Base-by-base conservation (phyloP, 2,329 filamentous ascomycete genomes). In the Aspergillus sp. region DNA sequence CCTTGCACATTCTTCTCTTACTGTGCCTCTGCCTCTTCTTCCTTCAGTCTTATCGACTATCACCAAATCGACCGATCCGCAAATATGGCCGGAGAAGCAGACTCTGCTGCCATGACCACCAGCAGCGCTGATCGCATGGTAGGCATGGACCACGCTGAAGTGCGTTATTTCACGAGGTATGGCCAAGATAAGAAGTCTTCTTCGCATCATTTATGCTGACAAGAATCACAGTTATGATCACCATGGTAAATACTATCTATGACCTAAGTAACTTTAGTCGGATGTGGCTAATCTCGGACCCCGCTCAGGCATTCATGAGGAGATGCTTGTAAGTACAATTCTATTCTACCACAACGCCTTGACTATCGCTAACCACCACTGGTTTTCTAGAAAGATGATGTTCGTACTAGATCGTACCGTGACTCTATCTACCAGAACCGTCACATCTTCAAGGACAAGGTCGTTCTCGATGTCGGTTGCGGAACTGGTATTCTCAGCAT, bases 91-190 rank as follows among this genome's bases (percentile, higher is more conserved):
- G 72, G 63, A 65, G 63, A 56, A 52, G 55, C 68, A 62, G 67
- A 69, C 45, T 61, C 70, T 62, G 50, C 71, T 57, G 65, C 64
- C 50, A 66, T 65, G 52, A 76, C 70, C 56, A 75, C 70, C 56
- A 78, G 76, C 71, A 80, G 77, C 59, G 79, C 79, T 63, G 80
- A 82, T 65, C 74, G 78, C 63, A 80, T 81, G 78, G 78, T 78
- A 36, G 80, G 78, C 70, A 89, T 97, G 85, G 90, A 91, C 76
- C 93, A 97, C 82, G 95, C 93, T 66, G 95, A 99, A 84, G 92
- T 96, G 79, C 95, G 98, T 80, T 99, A 98, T 84, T 98, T 98
- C 84, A 98, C 97, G 82, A 97, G 92, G 93, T 96, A 81, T 67
- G 75, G 59, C 1, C 2, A 25, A 52, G 55, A 23, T 25, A 19